phyloP scores from a whole-genome alignment of 768 basidiomycete genomes.

The Auriscalpium microsporum region DNA sequence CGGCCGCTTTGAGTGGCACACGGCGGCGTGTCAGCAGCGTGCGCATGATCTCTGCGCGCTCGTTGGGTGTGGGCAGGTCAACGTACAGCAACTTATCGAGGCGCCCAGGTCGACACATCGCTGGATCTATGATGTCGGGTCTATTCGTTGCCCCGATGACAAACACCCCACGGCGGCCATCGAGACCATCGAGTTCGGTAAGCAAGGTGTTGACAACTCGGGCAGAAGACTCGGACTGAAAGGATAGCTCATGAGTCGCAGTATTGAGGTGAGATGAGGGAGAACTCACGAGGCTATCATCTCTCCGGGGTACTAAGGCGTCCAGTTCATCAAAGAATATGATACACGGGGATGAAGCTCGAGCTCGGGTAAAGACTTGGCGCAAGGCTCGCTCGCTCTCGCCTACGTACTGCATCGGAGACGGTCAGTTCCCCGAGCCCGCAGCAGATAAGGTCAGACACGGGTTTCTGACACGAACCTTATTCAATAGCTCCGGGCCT shows the following conservation, averaged over 20 bases:
- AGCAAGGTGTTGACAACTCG: slow-evolving; percentile 91
- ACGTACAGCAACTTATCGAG: slow-evolving; percentile 93
- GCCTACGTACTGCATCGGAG: slow-evolving; percentile 71
- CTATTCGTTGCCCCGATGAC: slow-evolving; percentile 94
- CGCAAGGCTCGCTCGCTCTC: slow-evolving; percentile 94
- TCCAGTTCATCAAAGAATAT: slow-evolving; percentile 96
- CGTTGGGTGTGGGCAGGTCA: slow-evolving; percentile 65
- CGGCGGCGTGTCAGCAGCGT: slow-evolving; percentile 51
- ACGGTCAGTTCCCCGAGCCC: not conserved
- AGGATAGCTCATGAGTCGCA: slow-evolving; percentile 6
- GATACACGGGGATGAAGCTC: slow-evolving; percentile 89
- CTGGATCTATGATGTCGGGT: slow-evolving; percentile 96
- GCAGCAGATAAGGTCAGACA: not conserved
- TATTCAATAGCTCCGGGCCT: slow-evolving; percentile 94
- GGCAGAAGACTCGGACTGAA: slow-evolving; percentile 84
- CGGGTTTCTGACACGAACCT: slow-evolving; percentile 41
- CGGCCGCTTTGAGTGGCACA: slow-evolving; percentile 49
- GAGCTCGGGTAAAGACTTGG: slow-evolving; percentile 88
- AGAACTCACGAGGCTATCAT: slow-evolving; percentile 71
- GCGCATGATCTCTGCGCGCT: slow-evolving; percentile 77
- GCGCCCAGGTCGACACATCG: slow-evolving; percentile 94
- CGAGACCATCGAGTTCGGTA: slow-evolving; percentile 90
- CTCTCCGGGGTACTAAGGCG: slow-evolving; percentile 82
- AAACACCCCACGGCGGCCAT: slow-evolving; percentile 78
- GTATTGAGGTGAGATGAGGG: not conserved